phyloP scores from a whole-genome alignment of 2,329 filamentous ascomycete species.

The Stachybotrys chartarum region DNA sequence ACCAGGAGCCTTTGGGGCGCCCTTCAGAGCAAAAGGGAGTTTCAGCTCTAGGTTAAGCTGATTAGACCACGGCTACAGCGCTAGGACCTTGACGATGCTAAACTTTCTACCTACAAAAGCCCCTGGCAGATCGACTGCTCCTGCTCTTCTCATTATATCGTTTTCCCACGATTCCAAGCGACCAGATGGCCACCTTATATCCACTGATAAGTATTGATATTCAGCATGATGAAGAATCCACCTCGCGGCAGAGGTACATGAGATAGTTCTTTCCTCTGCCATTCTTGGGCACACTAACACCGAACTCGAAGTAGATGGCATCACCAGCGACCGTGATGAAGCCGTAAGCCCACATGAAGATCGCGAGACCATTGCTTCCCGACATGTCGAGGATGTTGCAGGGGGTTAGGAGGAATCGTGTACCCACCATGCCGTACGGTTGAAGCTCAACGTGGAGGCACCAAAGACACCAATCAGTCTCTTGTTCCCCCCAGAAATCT shows the following conservation, averaged over 20 bases:
- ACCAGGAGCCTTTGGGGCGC: too few relatives aligned
- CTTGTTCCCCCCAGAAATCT: slow-evolving; percentile 37
- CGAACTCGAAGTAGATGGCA: slow-evolving; percentile 60
- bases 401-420: slow-evolving; percentile 60
- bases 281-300: slow-evolving; percentile 56
- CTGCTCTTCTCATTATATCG: too few relatives aligned
- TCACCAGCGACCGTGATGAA: slow-evolving; percentile 55
- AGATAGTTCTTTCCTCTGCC: slow-evolving; percentile 63
- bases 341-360: slow-evolving; percentile 57
- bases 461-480: slow-evolving; percentile 48
- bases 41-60: too few relatives aligned
- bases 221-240: too few relatives aligned
- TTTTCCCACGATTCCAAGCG: too few relatives aligned
- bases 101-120: too few relatives aligned
- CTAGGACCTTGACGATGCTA: too few relatives aligned
- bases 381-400: slow-evolving; percentile 47
- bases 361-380: slow-evolving; percentile 53
- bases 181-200: too few relatives aligned
- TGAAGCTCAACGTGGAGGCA: slow-evolving; percentile 54
- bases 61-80: too few relatives aligned
- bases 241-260: slow-evolving; percentile 52
- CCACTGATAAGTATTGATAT: too few relatives aligned
- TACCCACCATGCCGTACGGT: slow-evolving; percentile 53
- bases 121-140: too few relatives aligned
- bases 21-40: too few relatives aligned